A percentile compares a stretch with the other conserved stretches of the same genome.
Conservation (phyloP, 2,329 filamentous ascomycete genomes). For the Aspergillus pseudoglaucus region DNA sequence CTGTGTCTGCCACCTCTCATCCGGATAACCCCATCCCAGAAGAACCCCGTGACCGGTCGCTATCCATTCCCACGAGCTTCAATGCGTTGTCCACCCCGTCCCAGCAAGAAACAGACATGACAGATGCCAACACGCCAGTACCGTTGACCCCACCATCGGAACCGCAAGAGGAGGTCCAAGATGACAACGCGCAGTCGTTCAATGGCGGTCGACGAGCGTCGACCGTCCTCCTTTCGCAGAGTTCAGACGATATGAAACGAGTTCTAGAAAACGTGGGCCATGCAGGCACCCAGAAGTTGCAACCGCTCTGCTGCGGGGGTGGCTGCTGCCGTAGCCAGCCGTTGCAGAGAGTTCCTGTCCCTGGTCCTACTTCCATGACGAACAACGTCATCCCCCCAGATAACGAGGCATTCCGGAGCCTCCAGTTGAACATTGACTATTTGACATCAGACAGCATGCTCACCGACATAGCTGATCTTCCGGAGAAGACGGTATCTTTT, state of each 20-base stretch:
- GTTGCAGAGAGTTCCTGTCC: constrained; percentile 37
- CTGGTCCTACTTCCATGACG: constrained; percentile 32
- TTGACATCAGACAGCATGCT: constrained; percentile 65
- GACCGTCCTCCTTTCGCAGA: constrained; percentile 50
- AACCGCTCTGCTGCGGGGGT: constrained; percentile 59
- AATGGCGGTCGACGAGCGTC: constrained; percentile 36
- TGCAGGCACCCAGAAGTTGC: constrained; percentile 53
- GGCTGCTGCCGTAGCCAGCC: constrained; percentile 58
- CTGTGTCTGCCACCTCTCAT: constrained; percentile 38
- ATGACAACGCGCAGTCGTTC: constrained; percentile 17
- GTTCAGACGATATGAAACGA: constrained; percentile 52
- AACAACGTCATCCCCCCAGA: constrained; percentile 57
- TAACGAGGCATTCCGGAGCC: constrained; percentile 75
- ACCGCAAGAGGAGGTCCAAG: constrained; percentile 31
- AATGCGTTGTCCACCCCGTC: constrained; percentile 20
- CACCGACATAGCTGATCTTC: constrained; percentile 64
- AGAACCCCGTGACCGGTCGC: constrained; percentile 35
- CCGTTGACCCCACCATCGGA: constrained; percentile 39
- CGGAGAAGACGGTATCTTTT: constrained; percentile 68
- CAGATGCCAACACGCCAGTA: constrained; percentile 34
- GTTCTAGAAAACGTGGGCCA: constrained; percentile 50
- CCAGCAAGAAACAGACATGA: constrained; percentile 28
- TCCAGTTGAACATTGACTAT: constrained; percentile 68
- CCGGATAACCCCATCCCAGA: constrained; percentile 44
- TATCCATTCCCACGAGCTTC: constrained; percentile 29